Conservation (phyloP, 768 basidiomycete species). For the Neoboletus magnificus region DNA sequence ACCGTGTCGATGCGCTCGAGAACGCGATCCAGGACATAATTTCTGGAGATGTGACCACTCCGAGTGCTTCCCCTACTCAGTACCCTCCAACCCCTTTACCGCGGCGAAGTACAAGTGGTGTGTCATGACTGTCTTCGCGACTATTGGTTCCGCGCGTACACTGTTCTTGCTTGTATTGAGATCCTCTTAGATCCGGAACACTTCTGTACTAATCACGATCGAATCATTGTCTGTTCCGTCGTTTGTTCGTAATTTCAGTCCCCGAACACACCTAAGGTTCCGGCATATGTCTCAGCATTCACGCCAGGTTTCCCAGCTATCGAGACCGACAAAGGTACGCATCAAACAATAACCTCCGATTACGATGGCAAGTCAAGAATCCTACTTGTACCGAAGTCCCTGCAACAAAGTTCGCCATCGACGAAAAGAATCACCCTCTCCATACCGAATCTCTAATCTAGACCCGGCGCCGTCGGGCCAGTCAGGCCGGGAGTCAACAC, state of each 20-base stretch:
- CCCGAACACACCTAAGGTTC: background rate
- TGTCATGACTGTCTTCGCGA: constrained; percentile 13
- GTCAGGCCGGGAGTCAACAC: constrained; percentile 26
- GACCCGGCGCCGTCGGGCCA: constrained; percentile 24
- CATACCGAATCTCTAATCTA: constrained; percentile 22
- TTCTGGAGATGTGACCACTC: constrained; percentile 55
- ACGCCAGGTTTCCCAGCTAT: background rate
- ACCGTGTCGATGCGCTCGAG: constrained; percentile 85
- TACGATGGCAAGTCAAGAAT: constrained; percentile 3
- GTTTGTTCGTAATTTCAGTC: constrained; percentile 15
- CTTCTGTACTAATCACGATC: constrained; percentile 19
- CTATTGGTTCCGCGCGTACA: constrained; percentile 9
- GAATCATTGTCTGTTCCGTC: constrained; percentile 10
- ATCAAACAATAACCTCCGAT: constrained; percentile 6
- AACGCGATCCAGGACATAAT: constrained; percentile 91
- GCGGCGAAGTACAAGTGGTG: constrained; percentile 42
- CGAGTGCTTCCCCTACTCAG: constrained; percentile 58
- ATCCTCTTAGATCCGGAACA: background rate
- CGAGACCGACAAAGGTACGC: background rate
- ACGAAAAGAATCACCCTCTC: constrained; percentile 7
- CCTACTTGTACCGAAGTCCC: constrained; percentile 5
- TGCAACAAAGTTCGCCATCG: constrained; percentile 5
- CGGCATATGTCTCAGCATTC: background rate
- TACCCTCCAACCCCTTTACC: constrained; percentile 31
- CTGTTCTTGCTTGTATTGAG: constrained; percentile 15